Evolutionary conservation across 1,139 yeast species (phyloP).

Genomic region (Kodamaea arcana): DNA sequence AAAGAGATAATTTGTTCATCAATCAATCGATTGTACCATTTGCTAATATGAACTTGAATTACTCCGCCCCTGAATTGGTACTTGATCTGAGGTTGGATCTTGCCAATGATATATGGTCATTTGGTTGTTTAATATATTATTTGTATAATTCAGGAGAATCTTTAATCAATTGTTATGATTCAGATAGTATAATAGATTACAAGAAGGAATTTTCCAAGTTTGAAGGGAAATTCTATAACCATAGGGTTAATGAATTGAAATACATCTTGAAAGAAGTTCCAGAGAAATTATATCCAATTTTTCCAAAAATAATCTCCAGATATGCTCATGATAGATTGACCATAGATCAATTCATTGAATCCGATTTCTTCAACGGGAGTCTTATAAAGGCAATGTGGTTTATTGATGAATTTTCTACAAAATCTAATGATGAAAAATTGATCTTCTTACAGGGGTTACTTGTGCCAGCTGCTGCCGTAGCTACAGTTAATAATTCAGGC

Average conservation of each 20-base stretch:
- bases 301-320: conserved; percentile 40
- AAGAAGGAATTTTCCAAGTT: conserved; percentile 43
- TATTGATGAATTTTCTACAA: conserved; percentile 80
- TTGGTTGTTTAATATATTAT: conserved; percentile 70
- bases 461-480: conserved; percentile 12
- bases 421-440: conserved; percentile 61
- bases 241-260: conserved; percentile 43
- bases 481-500: conserved; percentile 15
- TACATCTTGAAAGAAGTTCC: conserved; percentile 45
- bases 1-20: conserved; percentile 51
- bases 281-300: conserved; percentile 24
- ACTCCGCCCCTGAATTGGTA: conserved; percentile 71
- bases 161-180: conserved; percentile 45
- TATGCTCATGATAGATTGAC: conserved; percentile 42
- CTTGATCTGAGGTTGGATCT: conserved; percentile 52
- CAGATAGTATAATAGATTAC: conserved; percentile 46
- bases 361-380: conserved; percentile 71
- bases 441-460: conserved; percentile 66
- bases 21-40: conserved; percentile 77
- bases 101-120: conserved; percentile 77
- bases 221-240: conserved; percentile 38
- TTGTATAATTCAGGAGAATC: conserved; percentile 51
- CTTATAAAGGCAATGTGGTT: conserved; percentile 78
- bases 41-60: conserved; percentile 68
- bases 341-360: conserved; percentile 49